These are phyloP conservation scores for Xylariaceae sp. DNA, from an alignment of 2,329 filamentous ascomycete genomes.

Conservation along the genomic window DNA sequence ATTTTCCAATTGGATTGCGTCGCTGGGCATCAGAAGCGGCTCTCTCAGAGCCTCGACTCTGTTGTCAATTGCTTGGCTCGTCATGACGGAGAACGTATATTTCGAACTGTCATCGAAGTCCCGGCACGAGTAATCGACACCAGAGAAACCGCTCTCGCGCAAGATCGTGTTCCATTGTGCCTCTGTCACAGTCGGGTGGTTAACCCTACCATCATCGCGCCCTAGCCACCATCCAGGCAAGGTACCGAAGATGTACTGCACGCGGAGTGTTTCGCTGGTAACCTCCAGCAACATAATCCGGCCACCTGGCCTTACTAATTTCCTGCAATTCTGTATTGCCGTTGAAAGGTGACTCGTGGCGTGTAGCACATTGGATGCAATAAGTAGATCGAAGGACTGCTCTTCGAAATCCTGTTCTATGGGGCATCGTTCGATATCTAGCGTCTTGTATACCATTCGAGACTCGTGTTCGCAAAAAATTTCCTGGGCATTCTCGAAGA, in stretches of 20 bases:
- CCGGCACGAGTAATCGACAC: neutral
- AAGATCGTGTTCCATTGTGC: neutral
- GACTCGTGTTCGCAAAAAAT: too few relatives aligned
- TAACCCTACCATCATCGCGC: neutral
- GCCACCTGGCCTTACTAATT: conserved; percentile 44
- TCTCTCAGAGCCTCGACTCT: neutral
- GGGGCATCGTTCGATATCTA: conserved; percentile 36
- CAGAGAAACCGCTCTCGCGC: neutral
- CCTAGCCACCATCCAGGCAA: neutral
- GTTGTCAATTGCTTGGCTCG: conserved; percentile 1
- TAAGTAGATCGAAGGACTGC: conserved; percentile 40
- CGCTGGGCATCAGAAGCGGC: neutral
- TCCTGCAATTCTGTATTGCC: conserved; percentile 23
- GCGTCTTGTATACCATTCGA: too few relatives aligned
- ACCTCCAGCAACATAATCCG: conserved; percentile 35
- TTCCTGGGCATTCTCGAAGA: too few relatives aligned
- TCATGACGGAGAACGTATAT: conserved; percentile 7
- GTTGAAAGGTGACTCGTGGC: conserved; percentile 31
- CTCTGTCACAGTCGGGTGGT: neutral
- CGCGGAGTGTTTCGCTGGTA: neutral
- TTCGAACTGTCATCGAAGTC: neutral
- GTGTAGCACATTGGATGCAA: conserved; percentile 41
- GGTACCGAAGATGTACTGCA: neutral
- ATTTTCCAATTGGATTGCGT: neutral
- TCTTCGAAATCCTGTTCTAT: conserved; percentile 40